Percentiles rank a stretch among this genome's conserved stretches.
These are phyloP conservation scores for Akanthomyces lecanii DNA, from an alignment of 2,329 filamentous ascomycete genomes.

Conservation along the genomic window DNA sequence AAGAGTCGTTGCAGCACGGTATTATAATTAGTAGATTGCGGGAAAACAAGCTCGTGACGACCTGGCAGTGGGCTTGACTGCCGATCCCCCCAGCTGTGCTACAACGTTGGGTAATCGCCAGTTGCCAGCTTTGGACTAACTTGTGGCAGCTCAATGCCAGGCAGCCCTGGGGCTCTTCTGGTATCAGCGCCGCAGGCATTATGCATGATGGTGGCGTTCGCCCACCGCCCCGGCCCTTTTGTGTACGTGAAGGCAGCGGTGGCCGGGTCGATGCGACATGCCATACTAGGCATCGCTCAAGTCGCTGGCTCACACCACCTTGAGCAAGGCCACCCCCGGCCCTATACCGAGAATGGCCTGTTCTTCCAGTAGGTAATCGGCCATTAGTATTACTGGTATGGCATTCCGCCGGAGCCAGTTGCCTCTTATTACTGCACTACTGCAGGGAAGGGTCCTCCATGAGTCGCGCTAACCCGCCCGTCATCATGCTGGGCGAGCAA, in stretches of 20 bases:
- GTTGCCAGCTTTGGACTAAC: background rate
- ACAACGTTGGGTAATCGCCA: background rate
- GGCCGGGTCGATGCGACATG: constrained; percentile 14
- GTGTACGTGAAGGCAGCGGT: background rate
- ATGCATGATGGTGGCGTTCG: constrained; percentile 14
- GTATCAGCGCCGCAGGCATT: constrained; percentile 8
- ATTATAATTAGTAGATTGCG: background rate
- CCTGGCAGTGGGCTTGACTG: constrained; percentile 6
- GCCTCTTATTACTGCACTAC: constrained; percentile 7
- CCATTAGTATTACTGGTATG: background rate
- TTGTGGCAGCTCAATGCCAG: background rate
- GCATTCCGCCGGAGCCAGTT: constrained; percentile 1
- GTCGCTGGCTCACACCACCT: constrained; percentile 11
- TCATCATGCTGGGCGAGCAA: constrained; percentile 4
- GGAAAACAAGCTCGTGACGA: constrained; percentile 14
- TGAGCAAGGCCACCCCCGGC: background rate
- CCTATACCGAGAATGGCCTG: constrained; percentile 10
- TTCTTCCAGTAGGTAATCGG: constrained; percentile 2
- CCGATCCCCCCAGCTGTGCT: constrained; percentile 5
- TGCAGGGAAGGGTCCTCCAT: background rate
- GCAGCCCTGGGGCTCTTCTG: background rate
- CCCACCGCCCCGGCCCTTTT: constrained; percentile 9
- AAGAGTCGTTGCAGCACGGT: background rate
- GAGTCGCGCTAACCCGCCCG: constrained; percentile 8
- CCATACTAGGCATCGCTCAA: constrained; percentile 11